Base-by-base conservation (phyloP, 2,329 filamentous ascomycete species). In the Chlorencoelia australis region DNA sequence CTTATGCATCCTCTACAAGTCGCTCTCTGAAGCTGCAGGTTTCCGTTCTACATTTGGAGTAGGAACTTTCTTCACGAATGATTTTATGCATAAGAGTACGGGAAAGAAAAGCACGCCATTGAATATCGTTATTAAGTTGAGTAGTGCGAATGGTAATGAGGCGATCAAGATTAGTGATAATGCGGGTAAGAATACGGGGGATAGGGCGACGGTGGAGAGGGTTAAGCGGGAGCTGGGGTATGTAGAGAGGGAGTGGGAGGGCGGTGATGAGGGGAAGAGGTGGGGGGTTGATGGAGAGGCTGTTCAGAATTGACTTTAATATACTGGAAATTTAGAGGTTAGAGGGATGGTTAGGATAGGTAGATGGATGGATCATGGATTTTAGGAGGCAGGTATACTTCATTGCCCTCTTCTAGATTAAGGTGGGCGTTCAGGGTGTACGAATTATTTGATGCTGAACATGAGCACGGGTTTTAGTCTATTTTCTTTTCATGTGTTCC, bases 81-180 rank as follows among this genome's bases (percentile, higher is more conserved):
- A 98, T 59, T 98, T 91, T 57, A 65, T 64, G n/a, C 75, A 82
- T 46, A 64, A 72, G 42, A 75, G 69, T 22, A 82, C 79, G 1
- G 79, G 79, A 25, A 76, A 77, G 49, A 96, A 95, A 62, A 95
- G 88, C 1, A 75, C 79, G 11, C 91, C 91, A 0, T 65, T 98
- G 37, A 98, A 98, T 54, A 98, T 98, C 52, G 91, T 98, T 49
- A 95, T 98, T 64, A 98, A 98, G 64, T 71, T 98, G 42, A 85
- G 84, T 44, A 87, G 84, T 7, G 91, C 87, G 0, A 75, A 68
- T 10, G 88, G 88, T 5, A 74, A 79, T 30, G 75, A 81, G 0
- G 88, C 91, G 2, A 77, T 98, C 55, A 98, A 98, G 67, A 84
- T 98, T 48, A 95, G 78, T 50, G 71, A 89, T 59, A 95, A 96